Base-by-base conservation (phyloP, 1,139 yeast species). In the Suhomyces kunorum region DNA sequence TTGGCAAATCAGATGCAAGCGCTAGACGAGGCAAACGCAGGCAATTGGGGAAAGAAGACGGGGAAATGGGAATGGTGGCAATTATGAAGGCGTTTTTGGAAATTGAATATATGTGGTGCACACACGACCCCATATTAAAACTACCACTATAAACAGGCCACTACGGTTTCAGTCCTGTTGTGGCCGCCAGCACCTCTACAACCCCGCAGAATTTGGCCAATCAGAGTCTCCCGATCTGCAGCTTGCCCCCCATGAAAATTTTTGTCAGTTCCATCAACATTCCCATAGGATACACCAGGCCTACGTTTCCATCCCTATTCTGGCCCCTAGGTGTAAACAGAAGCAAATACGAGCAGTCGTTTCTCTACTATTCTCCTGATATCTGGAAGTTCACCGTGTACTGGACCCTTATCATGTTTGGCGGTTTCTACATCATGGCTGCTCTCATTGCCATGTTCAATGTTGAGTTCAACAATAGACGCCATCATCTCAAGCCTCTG, bases 361-460 rank as follows among this genome's bases (percentile, higher is more conserved):
- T 74, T 47, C 74, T 92, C 9, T 90, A 87, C 63, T 78, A 80
- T 53, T 66, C 82, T 2, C 50, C 58, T 24, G 97, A 89, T 54
- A 79, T 90, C n/a, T 89, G 96, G 95, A 63, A 63, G 50, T 92
- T 87, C 67, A 87, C 96, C 0, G 71, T 87, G 6, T 74, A 65
- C 49, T 92, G 98, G 98, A 76, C 86, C 7, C 54, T 92, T 37
- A 81, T 89, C 11, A 63, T 87, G 48, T 83, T 78, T 56, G 73
- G 73, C 0, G 78, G 74, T 2, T 74, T 87, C 47, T 88, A 88
- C 59, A 59, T 71, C 3, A 66, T 78, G 1, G 84, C 92, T 0
- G 95, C 94, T 0, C 33, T 68, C 0, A 61, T 83, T 46, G 92
- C 95, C 0, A 73, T 79, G 2, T 48, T 74, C 22, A 76, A 60